phyloP scores from a whole-genome alignment of 352 stramenopile species.

The Phytophthora pseudosyringae region DNA sequence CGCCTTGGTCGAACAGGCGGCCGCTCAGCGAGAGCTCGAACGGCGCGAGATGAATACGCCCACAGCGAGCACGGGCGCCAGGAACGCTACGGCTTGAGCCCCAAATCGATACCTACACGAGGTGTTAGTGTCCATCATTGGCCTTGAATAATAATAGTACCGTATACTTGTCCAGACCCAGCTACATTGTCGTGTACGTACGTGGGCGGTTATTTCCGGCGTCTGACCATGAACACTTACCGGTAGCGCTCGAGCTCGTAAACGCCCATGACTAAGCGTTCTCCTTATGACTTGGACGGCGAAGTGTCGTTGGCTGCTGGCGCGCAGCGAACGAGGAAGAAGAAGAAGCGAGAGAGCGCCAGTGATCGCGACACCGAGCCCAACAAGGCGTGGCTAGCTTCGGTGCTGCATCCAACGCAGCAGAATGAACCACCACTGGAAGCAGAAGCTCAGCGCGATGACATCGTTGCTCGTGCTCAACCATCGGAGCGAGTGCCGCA shows the following conservation, averaged over 20 bases:
- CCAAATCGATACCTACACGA: constrained; percentile 15
- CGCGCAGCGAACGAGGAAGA: constrained; percentile 25
- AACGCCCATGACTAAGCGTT: constrained; percentile 43
- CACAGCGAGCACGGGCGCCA: neutral
- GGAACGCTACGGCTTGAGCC: neutral
- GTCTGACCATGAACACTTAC: constrained; percentile 2
- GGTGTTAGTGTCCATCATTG: neutral
- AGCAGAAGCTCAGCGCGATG: constrained; percentile 18
- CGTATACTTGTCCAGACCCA: constrained; percentile 13
- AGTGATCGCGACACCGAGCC: constrained; percentile 11
- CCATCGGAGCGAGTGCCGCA: constrained; percentile 4
- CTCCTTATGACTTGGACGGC: constrained; percentile 43
- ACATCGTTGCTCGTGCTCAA: constrained; percentile 7
- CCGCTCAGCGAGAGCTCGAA: constrained; percentile 11
- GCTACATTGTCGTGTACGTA: constrained; percentile 13
- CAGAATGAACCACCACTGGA: neutral
- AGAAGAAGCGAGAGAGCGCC: constrained; percentile 25
- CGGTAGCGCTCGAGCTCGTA: neutral
- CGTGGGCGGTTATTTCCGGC: constrained; percentile 10
- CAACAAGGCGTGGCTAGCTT: constrained; percentile 34
- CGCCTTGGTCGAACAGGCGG: constrained; percentile 26
- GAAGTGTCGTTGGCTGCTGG: constrained; percentile 7
- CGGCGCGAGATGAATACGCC: neutral
- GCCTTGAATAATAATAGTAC: constrained; percentile 14
- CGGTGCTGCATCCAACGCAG: constrained; percentile 23